phyloP scores from a whole-genome alignment of 2,329 filamentous ascomycete species.

The Epichloe uncinata region DNA sequence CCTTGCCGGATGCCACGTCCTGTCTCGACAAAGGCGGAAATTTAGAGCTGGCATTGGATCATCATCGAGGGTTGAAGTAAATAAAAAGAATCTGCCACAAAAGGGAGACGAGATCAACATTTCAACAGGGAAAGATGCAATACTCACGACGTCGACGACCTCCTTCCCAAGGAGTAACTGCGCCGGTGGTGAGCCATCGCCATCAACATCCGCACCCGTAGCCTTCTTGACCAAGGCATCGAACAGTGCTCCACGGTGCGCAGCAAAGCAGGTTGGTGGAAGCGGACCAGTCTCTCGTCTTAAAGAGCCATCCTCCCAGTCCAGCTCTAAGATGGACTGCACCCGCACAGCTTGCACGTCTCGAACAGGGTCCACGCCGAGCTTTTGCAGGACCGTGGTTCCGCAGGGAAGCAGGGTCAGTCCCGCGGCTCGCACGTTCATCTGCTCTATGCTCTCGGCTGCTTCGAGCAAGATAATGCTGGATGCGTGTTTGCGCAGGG shows the following conservation, averaged over 20 bases:
- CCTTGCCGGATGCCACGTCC: too few relatives aligned
- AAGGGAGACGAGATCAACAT: too few relatives aligned
- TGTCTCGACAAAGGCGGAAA: too few relatives aligned
- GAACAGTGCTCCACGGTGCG: not conserved
- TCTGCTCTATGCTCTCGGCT: not conserved
- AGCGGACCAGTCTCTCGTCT: not conserved
- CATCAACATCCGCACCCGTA: too few relatives aligned
- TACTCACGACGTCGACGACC: too few relatives aligned
- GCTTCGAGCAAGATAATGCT: conserved; percentile 1
- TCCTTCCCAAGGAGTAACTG: too few relatives aligned
- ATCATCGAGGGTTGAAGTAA: too few relatives aligned
- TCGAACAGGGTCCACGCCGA: not conserved
- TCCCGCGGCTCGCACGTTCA: not conserved
- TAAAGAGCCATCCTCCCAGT: not conserved
- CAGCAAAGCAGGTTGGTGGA: not conserved
- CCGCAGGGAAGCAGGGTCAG: not conserved
- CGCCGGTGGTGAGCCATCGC: too few relatives aligned
- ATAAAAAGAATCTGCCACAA: too few relatives aligned
- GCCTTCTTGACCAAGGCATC: too few relatives aligned
- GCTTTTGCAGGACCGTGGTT: not conserved
- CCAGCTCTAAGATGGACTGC: not conserved
- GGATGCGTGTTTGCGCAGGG: not conserved
- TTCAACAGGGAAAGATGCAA: too few relatives aligned
- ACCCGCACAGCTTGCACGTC: not conserved
- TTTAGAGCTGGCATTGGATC: too few relatives aligned